Evolutionary conservation across 2,329 filamentous ascomycete genomes (phyloP).

Genomic region (Beauveria rudraprayagi): DNA sequence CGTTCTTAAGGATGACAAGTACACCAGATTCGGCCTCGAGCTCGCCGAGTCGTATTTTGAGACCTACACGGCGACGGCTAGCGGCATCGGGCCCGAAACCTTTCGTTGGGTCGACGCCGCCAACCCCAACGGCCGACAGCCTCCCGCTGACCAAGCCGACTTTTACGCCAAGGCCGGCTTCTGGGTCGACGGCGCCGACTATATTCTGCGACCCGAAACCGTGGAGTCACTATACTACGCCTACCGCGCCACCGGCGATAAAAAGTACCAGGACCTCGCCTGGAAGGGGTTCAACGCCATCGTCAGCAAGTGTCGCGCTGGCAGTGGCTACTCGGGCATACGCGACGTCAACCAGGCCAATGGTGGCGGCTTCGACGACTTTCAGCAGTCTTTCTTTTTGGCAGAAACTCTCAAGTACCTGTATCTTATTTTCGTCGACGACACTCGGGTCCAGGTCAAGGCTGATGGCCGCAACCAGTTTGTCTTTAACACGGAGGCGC

Average conservation of each 20-base stretch:
- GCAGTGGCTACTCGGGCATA: conserved; percentile 60
- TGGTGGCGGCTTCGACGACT: conserved; percentile 57
- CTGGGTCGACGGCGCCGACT: conserved; percentile 54
- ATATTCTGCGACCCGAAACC: conserved; percentile 71
- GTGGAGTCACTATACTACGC: conserved; percentile 84
- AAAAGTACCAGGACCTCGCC: conserved; percentile 73
- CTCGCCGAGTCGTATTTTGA: conserved; percentile 66
- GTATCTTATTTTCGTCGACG: conserved; percentile 61
- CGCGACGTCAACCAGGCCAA: conserved; percentile 53
- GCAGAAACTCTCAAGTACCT: conserved; percentile 82
- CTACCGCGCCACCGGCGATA: conserved; percentile 67
- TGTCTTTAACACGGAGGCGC: conserved; percentile 44
- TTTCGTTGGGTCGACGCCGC: conserved; percentile 53
- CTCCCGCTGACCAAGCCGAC: conserved; percentile 52
- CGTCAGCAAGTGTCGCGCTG: conserved; percentile 52
- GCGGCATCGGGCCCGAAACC: conserved; percentile 68
- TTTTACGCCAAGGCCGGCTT: conserved; percentile 66
- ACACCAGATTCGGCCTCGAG: conserved; percentile 64
- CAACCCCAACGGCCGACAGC: conserved; percentile 52
- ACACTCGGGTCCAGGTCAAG: conserved; percentile 46
- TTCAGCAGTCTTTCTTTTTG: conserved; percentile 83
- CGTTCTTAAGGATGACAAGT: conserved; percentile 55
- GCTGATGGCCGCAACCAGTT: conserved; percentile 36
- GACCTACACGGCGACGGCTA: conserved; percentile 61
- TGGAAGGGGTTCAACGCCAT: conserved; percentile 71